These are phyloP conservation scores for Candida sanyaensis DNA, from an alignment of 1,139 yeast genomes.

Conservation along the genomic window DNA sequence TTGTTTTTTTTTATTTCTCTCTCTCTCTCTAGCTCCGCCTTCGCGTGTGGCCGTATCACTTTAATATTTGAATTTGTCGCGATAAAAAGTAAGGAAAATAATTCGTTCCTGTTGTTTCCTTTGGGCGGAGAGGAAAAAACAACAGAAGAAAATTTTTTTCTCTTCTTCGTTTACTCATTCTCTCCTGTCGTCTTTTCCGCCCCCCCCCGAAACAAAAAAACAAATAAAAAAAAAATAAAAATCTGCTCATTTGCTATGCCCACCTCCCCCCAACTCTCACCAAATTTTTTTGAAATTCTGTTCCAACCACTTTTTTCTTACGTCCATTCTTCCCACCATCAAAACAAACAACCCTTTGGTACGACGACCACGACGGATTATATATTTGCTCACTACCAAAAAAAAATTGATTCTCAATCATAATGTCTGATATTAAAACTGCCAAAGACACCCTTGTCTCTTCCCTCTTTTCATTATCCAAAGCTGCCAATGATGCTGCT, in stretches of 20 bases:
- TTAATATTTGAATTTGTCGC: neutral
- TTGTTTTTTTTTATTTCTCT: neutral
- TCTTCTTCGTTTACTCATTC: neutral
- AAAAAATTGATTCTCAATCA: conserved; percentile 2
- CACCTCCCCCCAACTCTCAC: conserved; percentile 5
- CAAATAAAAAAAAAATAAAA: neutral
- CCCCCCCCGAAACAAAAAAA: neutral
- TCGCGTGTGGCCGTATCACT: neutral
- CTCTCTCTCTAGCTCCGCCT: neutral
- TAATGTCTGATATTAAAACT: conserved; percentile 38
- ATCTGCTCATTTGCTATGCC: conserved; percentile 5
- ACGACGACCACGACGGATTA: conserved; percentile 2
- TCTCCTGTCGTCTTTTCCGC: conserved; percentile 2
- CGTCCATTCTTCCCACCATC: conserved; percentile 6
- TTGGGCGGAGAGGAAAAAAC: neutral
- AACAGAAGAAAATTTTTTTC: conserved; percentile 1
- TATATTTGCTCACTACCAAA: neutral
- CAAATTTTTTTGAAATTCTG: neutral
- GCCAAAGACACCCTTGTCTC: conserved; percentile 64
- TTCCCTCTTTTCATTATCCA: conserved; percentile 75
- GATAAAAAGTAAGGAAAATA: neutral
- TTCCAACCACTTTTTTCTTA: conserved; percentile 7
- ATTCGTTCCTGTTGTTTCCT: neutral
- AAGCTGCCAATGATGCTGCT: conserved; percentile 76
- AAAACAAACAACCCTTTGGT: conserved; percentile 7